These are phyloP conservation scores for Hemisphaericaspora lyxosophila DNA, from an alignment of 1,139 yeast species.

Conservation along the genomic window DNA sequence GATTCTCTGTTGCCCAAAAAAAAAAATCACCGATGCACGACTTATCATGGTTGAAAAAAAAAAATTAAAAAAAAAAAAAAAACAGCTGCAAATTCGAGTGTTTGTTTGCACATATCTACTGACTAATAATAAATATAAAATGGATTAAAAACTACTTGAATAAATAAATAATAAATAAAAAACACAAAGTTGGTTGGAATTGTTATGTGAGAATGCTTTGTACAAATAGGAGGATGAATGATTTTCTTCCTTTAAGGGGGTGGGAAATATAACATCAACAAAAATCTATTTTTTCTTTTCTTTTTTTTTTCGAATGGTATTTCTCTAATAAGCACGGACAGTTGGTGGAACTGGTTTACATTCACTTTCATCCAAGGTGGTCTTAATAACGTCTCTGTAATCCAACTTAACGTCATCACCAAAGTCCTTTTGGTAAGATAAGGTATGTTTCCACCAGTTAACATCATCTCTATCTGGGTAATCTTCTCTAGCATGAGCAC, in stretches of 20 bases:
- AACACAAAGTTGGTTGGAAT: no score
- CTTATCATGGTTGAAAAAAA: no score
- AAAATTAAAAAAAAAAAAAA: no score
- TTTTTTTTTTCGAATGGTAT: no score
- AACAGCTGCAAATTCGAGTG: neutral
- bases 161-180: slow-evolving; percentile 2
- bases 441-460: slow-evolving; percentile 96
- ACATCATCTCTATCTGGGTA: slow-evolving; percentile 93
- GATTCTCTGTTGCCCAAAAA: no score
- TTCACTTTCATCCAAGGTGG: slow-evolving; percentile 86
- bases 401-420: slow-evolving; percentile 74
- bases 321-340: slow-evolving; percentile 74
- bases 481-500: slow-evolving; percentile 99
- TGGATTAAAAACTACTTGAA: no score
- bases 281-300: slow-evolving; percentile 3
- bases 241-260: neutral
- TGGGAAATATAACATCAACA: neutral
- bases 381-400: slow-evolving; percentile 82
- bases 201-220: no score
- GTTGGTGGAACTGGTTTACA: slow-evolving; percentile 97
- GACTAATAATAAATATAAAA: no score
- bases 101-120: no score
- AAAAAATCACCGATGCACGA: neutral
- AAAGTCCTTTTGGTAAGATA: slow-evolving; percentile 78
- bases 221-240: no score